phyloP scores from a whole-genome alignment of 768 basidiomycete species.

The Mycena capillaripes region DNA sequence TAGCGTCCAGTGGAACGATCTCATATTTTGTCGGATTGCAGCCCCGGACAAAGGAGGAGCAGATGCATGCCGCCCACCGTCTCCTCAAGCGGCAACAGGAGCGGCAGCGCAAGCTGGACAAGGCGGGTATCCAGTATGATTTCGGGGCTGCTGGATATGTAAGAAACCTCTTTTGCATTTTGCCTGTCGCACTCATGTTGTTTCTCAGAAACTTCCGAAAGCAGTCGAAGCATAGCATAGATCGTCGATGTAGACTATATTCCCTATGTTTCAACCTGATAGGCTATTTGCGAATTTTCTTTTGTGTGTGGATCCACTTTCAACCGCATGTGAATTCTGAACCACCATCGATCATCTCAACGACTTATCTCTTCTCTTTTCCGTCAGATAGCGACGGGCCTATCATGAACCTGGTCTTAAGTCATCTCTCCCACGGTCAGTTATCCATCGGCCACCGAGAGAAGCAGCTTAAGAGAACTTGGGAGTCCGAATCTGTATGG shows the following conservation, averaged over 20 bases:
- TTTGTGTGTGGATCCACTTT: too few species aligned
- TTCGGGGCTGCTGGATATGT: conserved; percentile 89
- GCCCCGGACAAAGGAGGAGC: conserved; percentile 82
- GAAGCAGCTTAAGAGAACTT: neutral
- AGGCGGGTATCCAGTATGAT: conserved; percentile 89
- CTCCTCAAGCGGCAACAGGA: conserved; percentile 83
- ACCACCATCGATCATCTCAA: neutral
- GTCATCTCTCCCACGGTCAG: neutral
- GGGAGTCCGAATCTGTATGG: neutral
- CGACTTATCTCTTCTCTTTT: neutral
- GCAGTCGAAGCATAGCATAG: conserved; percentile 13
- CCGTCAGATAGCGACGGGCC: too few species aligned
- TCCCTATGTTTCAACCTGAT: neutral
- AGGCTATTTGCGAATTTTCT: neutral
- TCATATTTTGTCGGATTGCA: conserved; percentile 42
- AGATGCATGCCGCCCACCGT: conserved; percentile 73
- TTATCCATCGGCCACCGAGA: neutral
- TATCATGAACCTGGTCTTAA: too few species aligned
- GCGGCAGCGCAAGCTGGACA: conserved; percentile 84
- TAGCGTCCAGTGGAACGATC: neutral
- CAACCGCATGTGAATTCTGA: neutral
- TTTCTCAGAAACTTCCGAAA: conserved; percentile 17
- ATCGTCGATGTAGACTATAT: neutral
- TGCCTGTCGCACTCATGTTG: neutral
- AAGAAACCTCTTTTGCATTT: conserved; percentile 48